These are phyloP conservation scores for Gloeophyllum trabeum DNA, from an alignment of 768 basidiomycete genomes.

Conservation along the genomic window DNA sequence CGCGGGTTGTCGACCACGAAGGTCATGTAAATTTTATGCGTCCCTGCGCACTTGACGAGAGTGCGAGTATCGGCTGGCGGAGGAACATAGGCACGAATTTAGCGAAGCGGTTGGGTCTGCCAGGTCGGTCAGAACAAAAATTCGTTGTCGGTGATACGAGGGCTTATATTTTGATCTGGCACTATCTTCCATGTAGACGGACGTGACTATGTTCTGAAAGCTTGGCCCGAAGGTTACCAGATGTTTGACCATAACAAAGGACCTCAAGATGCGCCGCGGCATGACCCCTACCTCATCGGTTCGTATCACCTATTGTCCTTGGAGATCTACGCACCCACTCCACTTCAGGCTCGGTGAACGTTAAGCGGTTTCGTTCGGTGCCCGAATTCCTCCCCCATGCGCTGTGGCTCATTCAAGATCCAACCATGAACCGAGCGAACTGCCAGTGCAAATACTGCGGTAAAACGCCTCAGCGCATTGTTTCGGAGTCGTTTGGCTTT, in stretches of 20 bases:
- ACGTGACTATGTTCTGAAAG: conserved; percentile 44
- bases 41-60: conserved; percentile 36
- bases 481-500: conserved; percentile 51
- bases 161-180: not conserved
- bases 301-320: conserved; percentile 4
- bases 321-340: not conserved
- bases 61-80: conserved; percentile 45
- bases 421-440: conserved; percentile 28
- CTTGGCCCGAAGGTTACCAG: conserved; percentile 58
- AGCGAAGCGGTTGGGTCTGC: conserved; percentile 32
- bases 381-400: conserved; percentile 83
- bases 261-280: conserved; percentile 35
- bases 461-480: conserved; percentile 56
- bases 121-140: conserved; percentile 26
- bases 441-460: conserved; percentile 75
- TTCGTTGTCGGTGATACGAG: conserved; percentile 2
- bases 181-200: too few relatives aligned
- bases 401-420: conserved; percentile 60
- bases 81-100: conserved; percentile 26
- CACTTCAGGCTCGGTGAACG: conserved; percentile 27
- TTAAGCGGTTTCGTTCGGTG: conserved; percentile 61
- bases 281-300: conserved; percentile 78
- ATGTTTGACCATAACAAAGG: conserved; percentile 75
- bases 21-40: conserved; percentile 69
- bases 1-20: conserved; percentile 37